Evolutionary conservation across 495 filamentous ascomycete genomes (phyloP).

Genomic region (Aspergillus sclerotioniger): DNA sequence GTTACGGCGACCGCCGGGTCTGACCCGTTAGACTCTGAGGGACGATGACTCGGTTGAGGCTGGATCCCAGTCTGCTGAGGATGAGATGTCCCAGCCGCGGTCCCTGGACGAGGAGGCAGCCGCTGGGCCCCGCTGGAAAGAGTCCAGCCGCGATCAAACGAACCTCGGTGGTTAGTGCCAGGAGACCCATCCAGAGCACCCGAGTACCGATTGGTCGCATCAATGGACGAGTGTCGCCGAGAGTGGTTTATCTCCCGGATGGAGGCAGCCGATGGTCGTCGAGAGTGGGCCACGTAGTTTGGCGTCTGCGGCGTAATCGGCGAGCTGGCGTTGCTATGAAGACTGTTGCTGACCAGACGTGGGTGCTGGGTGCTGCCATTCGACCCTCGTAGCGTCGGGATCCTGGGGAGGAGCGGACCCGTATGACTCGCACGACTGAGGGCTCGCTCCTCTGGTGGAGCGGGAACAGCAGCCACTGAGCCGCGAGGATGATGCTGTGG

Average conservation of each 20-base stretch:
- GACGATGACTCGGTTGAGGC: not conserved
- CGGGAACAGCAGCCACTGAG: constrained; percentile 32
- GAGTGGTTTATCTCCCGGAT: constrained; percentile 80
- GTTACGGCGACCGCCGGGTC: constrained; percentile 29
- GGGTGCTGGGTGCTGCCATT: constrained; percentile 32
- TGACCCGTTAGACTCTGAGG: constrained; percentile 23
- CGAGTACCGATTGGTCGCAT: constrained; percentile 51
- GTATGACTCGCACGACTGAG: constrained; percentile 36
- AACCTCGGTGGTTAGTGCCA: constrained; percentile 75
- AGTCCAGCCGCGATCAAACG: constrained; percentile 89
- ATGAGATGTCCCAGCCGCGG: constrained; percentile 28
- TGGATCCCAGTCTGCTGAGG: constrained; percentile 14
- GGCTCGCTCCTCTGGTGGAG: constrained; percentile 39
- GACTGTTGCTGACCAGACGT: constrained; percentile 29
- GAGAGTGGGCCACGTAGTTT: constrained; percentile 54
- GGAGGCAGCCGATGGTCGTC: constrained; percentile 73
- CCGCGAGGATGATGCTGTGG: constrained; percentile 25
- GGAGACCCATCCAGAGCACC: constrained; percentile 26
- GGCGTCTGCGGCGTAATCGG: constrained; percentile 35
- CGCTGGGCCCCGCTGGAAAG: constrained; percentile 53
- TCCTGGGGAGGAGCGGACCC: constrained; percentile 57
- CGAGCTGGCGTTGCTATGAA: constrained; percentile 29
- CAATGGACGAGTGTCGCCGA: constrained; percentile 83
- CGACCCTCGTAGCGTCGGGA: constrained; percentile 49
- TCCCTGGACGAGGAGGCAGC: constrained; percentile 35